phyloP scores from a whole-genome alignment of 2,329 filamentous ascomycete species.

The Cytospora paraplurivora region DNA sequence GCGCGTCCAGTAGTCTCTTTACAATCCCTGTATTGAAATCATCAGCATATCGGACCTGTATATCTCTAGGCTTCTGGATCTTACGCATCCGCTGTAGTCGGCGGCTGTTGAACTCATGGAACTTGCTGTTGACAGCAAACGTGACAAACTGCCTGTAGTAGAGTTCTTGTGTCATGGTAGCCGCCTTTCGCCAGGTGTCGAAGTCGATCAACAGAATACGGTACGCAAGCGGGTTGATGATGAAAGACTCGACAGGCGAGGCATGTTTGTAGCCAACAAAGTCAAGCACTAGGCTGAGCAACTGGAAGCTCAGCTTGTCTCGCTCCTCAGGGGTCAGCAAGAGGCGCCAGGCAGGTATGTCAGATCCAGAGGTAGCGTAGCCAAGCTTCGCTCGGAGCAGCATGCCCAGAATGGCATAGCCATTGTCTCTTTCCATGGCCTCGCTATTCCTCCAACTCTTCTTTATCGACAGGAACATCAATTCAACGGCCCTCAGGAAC shows the following conservation, averaged over 20 bases:
- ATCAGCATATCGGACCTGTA: conserved; percentile 29
- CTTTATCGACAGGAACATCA: conserved; percentile 82
- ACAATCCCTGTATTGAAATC: conserved; percentile 67
- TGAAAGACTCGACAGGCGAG: conserved; percentile 83
- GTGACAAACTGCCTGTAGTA: conserved; percentile 92
- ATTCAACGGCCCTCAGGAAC: conserved; percentile 75
- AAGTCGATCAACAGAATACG: conserved; percentile 88
- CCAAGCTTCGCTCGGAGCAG: conserved; percentile 83
- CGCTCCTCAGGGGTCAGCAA: conserved; percentile 54
- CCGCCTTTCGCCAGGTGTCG: conserved; percentile 86
- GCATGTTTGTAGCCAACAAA: conserved; percentile 87
- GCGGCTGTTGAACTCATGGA: conserved; percentile 88
- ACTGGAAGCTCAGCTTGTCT: conserved; percentile 58
- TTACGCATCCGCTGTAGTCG: conserved; percentile 87
- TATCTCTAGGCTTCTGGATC: conserved; percentile 38
- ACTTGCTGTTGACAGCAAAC: conserved; percentile 87
- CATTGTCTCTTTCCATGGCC: conserved; percentile 94
- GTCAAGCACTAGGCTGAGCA: conserved; percentile 75
- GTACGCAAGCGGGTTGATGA: conserved; percentile 94
- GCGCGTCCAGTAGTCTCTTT: conserved; percentile 83
- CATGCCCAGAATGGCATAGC: conserved; percentile 84
- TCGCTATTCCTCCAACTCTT: conserved; percentile 98
- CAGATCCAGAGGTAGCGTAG: conserved; percentile 44
- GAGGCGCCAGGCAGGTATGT: conserved; percentile 43
- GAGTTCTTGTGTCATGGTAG: conserved; percentile 74